Percentiles rank a stretch among this genome's conserved stretches.
Evolutionary conservation across 2,329 filamentous ascomycete species (phyloP).

Genomic region (Endothia cerciana): DNA sequence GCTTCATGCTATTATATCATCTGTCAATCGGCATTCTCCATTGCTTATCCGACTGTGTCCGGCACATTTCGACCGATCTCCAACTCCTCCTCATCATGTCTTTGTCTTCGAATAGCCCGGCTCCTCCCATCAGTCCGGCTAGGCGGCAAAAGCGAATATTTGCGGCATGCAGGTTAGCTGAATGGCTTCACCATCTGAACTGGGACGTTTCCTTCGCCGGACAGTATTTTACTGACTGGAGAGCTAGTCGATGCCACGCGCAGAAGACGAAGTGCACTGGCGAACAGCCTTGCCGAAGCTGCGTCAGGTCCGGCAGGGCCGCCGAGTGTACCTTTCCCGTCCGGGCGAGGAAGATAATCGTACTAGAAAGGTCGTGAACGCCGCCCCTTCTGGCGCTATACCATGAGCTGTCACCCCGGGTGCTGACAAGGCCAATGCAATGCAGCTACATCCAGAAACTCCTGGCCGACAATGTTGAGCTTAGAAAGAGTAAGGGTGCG

Average conservation of each 20-base stretch:
- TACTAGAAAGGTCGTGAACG: slow-evolving; percentile 29
- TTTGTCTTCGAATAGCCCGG: slow-evolving; percentile 9
- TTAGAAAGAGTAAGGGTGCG: slow-evolving; percentile 16
- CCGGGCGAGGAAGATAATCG: slow-evolving; percentile 31
- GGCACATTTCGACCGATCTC: neutral
- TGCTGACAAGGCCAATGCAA: neutral
- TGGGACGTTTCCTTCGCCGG: neutral
- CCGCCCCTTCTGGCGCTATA: too few species aligned
- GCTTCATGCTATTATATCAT: neutral
- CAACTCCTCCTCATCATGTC: slow-evolving; percentile 2
- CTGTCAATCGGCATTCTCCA: neutral
- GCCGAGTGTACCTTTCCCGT: slow-evolving; percentile 29
- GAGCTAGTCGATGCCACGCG: slow-evolving; percentile 31
- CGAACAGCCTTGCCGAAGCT: slow-evolving; percentile 30
- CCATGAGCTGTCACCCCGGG: too few species aligned
- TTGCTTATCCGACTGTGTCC: neutral
- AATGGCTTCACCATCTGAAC: neutral
- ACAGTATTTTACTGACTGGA: slow-evolving; percentile 6
- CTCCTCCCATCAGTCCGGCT: neutral
- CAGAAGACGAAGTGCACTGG: slow-evolving; percentile 33
- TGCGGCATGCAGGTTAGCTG: slow-evolving; percentile 20
- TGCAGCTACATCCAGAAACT: slow-evolving; percentile 31
- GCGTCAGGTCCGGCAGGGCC: slow-evolving; percentile 28
- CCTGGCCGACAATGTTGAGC: slow-evolving; percentile 29
- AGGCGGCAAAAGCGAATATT: slow-evolving; percentile 18